Base-by-base conservation (phyloP, 2,329 filamentous ascomycete species). In the Sclerotinia minor region DNA sequence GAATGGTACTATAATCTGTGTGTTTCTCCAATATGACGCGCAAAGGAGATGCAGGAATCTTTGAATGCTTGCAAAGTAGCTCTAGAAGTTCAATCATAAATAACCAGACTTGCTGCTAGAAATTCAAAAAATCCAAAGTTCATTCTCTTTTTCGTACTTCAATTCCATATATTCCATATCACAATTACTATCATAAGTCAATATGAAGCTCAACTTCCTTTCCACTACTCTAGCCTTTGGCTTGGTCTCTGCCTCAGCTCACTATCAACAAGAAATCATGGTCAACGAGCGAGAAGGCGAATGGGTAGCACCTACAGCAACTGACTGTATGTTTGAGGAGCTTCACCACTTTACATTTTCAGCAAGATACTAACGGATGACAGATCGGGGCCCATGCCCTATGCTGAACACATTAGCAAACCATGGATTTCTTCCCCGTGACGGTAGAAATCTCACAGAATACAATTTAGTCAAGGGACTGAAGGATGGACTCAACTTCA, bases 351-450 rank as follows among this genome's bases (percentile, higher is more conserved):
- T 54, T 9, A 8, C 9, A 2, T 35, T 49, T 24, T 49, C 8
- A 21, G 9, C 26, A 54, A 11, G 6, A 47, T 57, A 21, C 65
- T 71, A 41, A 72, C 19, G 67, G 41, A 3, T 11, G 4, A 50
- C 29, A 58, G 77, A 76, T 54, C 72, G 74, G 29, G 72, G 70
- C 17, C 76, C 81, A 53, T 82, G 80, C 55, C 80, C 80, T 1
- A 80, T 80, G 71, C 73, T 82, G 68, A 82, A 82, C 67, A 78
- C 80, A 0, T 75, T 82, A 19, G 79, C 80, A 11, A 82, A 82
- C 70, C 78, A 82, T 58, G 79, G 78, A 0, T 81, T 79, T 68
- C 77, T 82, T 26, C 79, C 79, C 0, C 80, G 78, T 55, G 73
- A 81, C 54, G 80, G 80, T 19, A 73, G 70, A 49, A 77, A 79